These are phyloP conservation scores for Manihot esculenta DNA, from an alignment of 441 rosid genomes.

Conservation along the genomic window DNA sequence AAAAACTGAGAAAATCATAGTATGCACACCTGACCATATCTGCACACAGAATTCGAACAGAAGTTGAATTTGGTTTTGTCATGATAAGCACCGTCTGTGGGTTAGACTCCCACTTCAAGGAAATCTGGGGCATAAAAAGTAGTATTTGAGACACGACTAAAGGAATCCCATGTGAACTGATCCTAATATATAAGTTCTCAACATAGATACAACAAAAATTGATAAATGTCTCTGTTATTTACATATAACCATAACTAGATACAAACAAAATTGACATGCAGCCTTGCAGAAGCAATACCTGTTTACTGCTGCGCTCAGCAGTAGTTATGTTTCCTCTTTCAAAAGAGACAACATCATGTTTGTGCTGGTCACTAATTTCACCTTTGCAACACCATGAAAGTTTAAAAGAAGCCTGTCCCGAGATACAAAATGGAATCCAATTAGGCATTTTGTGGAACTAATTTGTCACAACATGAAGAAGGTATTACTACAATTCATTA, in stretches of 20 bases:
- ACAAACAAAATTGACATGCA: slow-evolving; percentile 13
- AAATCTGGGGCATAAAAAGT: slow-evolving; percentile 58
- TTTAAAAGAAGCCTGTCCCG: slow-evolving; percentile 88
- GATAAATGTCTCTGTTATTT: background rate
- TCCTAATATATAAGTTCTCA: slow-evolving; percentile 1
- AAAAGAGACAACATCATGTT: slow-evolving; percentile 91
- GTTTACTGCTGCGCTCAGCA: slow-evolving; percentile 90
- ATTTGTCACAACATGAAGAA: slow-evolving; percentile 16
- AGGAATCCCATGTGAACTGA: slow-evolving; percentile 20
- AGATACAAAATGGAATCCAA: slow-evolving; percentile 13
- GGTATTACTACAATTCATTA: slow-evolving; percentile 4
- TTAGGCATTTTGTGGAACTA: slow-evolving; percentile 8
- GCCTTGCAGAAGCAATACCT: slow-evolving; percentile 47
- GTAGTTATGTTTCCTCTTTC: slow-evolving; percentile 92
- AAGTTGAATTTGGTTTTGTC: slow-evolving; percentile 83
- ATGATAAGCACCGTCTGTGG: slow-evolving; percentile 91
- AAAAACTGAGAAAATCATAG: background rate
- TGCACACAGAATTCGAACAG: slow-evolving; percentile 73
- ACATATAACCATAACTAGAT: too few relatives aligned
- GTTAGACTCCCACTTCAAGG: slow-evolving; percentile 86
- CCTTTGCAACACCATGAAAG: slow-evolving; percentile 97
- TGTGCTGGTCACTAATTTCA: slow-evolving; percentile 78
- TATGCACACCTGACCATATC: slow-evolving; percentile 78
- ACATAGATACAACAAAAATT: background rate
- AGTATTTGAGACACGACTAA: slow-evolving; percentile 21